Evolutionary conservation across 805 yeast genomes (phyloP).

Genomic region (Nakazawaea ambrosiae): DNA sequence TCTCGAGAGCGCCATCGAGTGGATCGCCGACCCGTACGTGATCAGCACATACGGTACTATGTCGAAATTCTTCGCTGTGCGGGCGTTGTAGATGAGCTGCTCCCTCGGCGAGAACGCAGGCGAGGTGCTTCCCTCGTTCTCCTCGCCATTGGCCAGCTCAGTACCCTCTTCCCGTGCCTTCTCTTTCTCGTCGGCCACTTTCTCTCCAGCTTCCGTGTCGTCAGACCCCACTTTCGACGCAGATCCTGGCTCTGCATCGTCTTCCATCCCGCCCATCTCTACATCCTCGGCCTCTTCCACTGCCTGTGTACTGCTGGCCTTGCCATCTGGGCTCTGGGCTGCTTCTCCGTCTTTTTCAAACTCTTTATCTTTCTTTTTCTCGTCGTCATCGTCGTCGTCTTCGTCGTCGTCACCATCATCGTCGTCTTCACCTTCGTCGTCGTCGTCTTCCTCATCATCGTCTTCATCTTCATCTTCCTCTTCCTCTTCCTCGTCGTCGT

Average conservation of each 20-base stretch:
- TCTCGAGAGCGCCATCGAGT: slow-evolving; percentile 66
- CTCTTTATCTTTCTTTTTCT: slow-evolving; percentile 16
- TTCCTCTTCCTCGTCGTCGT: slow-evolving; percentile 18
- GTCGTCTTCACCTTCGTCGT: slow-evolving; percentile 21
- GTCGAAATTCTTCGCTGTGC: slow-evolving; percentile 50
- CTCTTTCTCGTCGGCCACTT: no score
- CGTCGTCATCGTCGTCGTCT: slow-evolving; percentile 18
- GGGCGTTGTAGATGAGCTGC: slow-evolving; percentile 35
- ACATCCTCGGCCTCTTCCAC: neutral
- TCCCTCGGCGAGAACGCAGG: slow-evolving; percentile 9
- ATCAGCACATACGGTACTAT: slow-evolving; percentile 83
- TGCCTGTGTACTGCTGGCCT: neutral
- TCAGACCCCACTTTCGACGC: no score
- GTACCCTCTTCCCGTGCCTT: no score
- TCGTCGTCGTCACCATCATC: slow-evolving; percentile 22
- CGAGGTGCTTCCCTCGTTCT: no score
- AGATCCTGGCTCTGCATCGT: no score
- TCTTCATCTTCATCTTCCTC: slow-evolving; percentile 17
- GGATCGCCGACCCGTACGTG: slow-evolving; percentile 73
- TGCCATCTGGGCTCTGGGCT: neutral
- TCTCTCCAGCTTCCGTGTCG: no score
- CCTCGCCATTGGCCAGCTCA: no score
- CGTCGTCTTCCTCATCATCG: slow-evolving; percentile 16
- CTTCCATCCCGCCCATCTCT: neutral
- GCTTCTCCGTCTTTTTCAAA: slow-evolving; percentile 15